Evolutionary conservation across 352 stramenopile genomes (phyloP).

Genomic region (Pythium guiyangense): DNA sequence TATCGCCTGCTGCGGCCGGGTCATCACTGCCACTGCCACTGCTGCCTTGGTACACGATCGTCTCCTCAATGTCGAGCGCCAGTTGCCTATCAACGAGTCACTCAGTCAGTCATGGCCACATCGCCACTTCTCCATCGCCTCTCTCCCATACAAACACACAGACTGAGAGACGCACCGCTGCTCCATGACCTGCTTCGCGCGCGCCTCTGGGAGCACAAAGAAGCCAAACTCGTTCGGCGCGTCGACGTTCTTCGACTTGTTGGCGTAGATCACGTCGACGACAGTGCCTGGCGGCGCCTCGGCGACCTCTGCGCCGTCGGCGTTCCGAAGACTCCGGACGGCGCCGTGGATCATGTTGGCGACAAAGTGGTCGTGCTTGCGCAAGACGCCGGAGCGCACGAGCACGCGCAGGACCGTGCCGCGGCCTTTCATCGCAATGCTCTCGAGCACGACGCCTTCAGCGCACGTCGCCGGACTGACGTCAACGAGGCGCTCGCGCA

Average conservation of each 20-base stretch:
- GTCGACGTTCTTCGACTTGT: constrained; percentile 81
- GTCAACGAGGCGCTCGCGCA: constrained; percentile 34
- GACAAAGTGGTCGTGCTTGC: constrained; percentile 72
- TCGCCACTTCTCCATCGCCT: not conserved
- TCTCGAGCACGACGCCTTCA: constrained; percentile 74
- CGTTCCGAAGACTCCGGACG: constrained; percentile 54
- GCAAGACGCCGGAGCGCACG: constrained; percentile 59
- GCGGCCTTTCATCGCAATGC: constrained; percentile 52
- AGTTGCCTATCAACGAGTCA: constrained; percentile 39
- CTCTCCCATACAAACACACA: not conserved
- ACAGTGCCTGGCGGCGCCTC: constrained; percentile 57
- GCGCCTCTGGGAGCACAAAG: constrained; percentile 56
- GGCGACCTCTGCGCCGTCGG: constrained; percentile 50
- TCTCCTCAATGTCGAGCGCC: constrained; percentile 66
- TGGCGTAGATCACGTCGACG: constrained; percentile 77
- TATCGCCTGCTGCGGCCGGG: constrained; percentile 4
- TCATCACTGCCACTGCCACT: not conserved
- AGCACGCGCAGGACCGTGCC: constrained; percentile 73
- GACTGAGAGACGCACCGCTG: constrained; percentile 35
- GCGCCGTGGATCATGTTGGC: constrained; percentile 83
- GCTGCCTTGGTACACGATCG: constrained; percentile 6
- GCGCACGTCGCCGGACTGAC: constrained; percentile 28
- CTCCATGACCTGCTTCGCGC: constrained; percentile 68
- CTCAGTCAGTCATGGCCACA: not conserved
- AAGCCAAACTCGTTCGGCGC: constrained; percentile 79